Evolutionary conservation across 495 filamentous ascomycete genomes (phyloP), one percentile per base, ranked within the genome.

Genomic region (Paragyromitra xinjiangensis): DNA sequence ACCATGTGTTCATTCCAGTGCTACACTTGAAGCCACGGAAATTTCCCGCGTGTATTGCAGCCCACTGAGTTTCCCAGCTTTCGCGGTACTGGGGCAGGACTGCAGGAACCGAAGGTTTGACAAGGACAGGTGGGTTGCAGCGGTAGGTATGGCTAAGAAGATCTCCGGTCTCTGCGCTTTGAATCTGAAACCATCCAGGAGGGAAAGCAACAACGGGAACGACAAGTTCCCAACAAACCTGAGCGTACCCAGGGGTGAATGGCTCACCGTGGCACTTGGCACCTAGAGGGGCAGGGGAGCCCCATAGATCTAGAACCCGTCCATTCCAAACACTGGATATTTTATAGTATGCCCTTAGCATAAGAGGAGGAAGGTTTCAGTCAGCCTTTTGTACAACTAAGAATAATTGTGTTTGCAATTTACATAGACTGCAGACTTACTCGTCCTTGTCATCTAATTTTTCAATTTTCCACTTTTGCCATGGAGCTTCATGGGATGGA

Each of bases 111-210:
- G 64, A 8, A 0, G 44, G 45, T 19, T 24, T 16, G 2, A 66
- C 1, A 8, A 66, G 42, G 0, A 62, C 16, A 9, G 69, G 69
- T 22, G 55, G 69, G 5, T 71, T 51, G 24, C 12, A 39, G 3
- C 5, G 6, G 11, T 71, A 71, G 3, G 37, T 26, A 1, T 71
- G 69, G 16, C 56, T 39, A 0, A 71, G 56, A 0, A 71, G 16
- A n/a, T 62, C n/a, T 9, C 40, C n/a, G n/a, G 55, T 71, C 7
- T 9, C 69, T 5, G 8, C 42, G 22, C 53, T 71, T 16, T 63
- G 69, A 40, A 71, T 53, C 11, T 71, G 58, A 11, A 71, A 51
- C 69, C 58, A 69, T 8, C 56, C 58, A 16, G 44, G 12, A 1
- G 69, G 69, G 6, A 63, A 71, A 24, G 19, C 44, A 45, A 40